A percentile compares a stretch with the other conserved stretches of the same genome.
phyloP scores from a whole-genome alignment of 192 early-diverging fungal species.

The Kappamyces sp. region DNA sequence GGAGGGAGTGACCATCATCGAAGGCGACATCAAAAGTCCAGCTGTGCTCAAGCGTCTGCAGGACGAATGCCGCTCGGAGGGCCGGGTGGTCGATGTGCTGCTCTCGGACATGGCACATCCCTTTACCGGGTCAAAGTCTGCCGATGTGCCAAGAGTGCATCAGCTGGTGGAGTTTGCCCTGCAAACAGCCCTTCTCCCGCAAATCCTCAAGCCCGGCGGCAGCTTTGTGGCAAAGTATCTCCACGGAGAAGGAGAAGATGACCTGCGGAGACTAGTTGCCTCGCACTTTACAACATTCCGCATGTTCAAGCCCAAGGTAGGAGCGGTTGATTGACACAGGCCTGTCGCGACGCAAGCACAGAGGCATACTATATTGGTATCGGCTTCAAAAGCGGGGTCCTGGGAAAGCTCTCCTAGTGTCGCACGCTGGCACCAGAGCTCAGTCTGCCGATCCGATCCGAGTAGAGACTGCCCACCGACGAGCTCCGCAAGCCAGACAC shows the following conservation, averaged over 20 bases:
- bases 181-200: slow-evolving; percentile 45
- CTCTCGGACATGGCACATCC: slow-evolving; percentile 77
- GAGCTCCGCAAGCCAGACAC: too few relatives aligned
- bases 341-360: too few relatives aligned
- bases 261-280: background rate
- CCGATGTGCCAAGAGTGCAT: slow-evolving; percentile 51
- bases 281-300: background rate
- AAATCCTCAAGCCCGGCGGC: slow-evolving; percentile 48
- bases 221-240: slow-evolving; percentile 65
- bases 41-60: slow-evolving; percentile 7
- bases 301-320: slow-evolving; percentile 3
- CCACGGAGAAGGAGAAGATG: slow-evolving; percentile 33
- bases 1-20: background rate
- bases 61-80: background rate
- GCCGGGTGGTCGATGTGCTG: slow-evolving; percentile 29
- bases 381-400: too few relatives aligned
- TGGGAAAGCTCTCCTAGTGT: too few relatives aligned
- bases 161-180: slow-evolving; percentile 66
- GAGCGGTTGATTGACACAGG: too few relatives aligned
- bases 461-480: too few relatives aligned
- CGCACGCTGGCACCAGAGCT: too few relatives aligned
- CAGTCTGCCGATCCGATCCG: too few relatives aligned
- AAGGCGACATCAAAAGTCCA: slow-evolving; percentile 5
- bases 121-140: slow-evolving; percentile 63
- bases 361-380: too few relatives aligned